Conservation (phyloP, 2,329 filamentous ascomycete species). For the Chaetomium globosum region DNA sequence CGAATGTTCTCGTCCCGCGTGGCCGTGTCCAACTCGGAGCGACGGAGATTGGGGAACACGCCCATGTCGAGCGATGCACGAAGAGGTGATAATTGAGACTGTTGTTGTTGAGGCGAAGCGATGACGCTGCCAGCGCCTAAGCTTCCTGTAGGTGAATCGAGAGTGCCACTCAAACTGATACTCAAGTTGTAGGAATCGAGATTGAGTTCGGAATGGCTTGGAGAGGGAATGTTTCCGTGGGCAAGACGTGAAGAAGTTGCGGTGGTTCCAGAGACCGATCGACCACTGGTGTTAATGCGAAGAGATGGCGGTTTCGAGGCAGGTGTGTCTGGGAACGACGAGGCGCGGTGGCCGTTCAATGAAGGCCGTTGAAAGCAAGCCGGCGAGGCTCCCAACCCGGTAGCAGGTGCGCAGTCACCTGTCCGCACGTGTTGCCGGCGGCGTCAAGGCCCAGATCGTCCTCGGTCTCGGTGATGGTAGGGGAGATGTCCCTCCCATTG, state of each 20-base stretch:
- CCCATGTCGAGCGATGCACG: constrained; percentile 60
- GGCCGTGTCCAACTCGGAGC: constrained; percentile 61
- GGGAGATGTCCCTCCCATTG: constrained; percentile 56
- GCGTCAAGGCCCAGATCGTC: constrained; percentile 27
- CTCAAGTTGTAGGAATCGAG: constrained; percentile 41
- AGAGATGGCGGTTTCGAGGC: constrained; percentile 40
- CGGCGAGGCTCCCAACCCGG: constrained; percentile 36
- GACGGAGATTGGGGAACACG: constrained; percentile 60
- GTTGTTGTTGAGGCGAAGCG: constrained; percentile 28
- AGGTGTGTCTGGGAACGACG: constrained; percentile 46
- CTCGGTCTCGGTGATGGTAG: constrained; percentile 56
- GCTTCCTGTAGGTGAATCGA: constrained; percentile 45
- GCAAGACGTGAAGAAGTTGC: constrained; percentile 46
- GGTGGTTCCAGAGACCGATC: constrained; percentile 36
- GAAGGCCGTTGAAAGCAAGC: constrained; percentile 44
- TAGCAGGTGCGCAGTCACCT: constrained; percentile 34
- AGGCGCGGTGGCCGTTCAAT: constrained; percentile 46
- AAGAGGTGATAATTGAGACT: constrained; percentile 51
- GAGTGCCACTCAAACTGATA: constrained; percentile 22
- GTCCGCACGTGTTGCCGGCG: constrained; percentile 12
- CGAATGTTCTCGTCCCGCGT: constrained; percentile 60
- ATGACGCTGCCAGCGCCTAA: constrained; percentile 32
- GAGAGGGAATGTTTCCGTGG: constrained; percentile 44
- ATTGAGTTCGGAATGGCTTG: constrained; percentile 52
- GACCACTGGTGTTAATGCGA: constrained; percentile 44